Evolutionary conservation across 306 rosid species (phyloP).

Genomic region (Dryas alaskensis): DNA sequence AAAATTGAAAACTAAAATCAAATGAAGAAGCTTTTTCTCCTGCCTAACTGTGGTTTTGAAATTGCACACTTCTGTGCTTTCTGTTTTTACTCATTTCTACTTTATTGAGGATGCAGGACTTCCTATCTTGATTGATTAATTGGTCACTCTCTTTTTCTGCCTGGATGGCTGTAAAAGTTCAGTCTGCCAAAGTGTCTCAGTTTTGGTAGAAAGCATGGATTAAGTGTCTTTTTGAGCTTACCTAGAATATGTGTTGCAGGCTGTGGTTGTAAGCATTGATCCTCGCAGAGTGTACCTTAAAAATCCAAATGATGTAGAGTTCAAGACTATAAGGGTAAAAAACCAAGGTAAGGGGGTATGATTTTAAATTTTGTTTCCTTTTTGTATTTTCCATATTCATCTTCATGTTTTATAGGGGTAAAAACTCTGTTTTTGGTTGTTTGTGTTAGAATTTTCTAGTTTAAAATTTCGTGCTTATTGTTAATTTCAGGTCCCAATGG

Average conservation of each 20-base stretch:
- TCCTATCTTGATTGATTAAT: neutral
- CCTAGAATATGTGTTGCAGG: slow-evolving; percentile 47
- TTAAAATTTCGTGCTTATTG: neutral
- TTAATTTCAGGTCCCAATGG: slow-evolving; percentile 89
- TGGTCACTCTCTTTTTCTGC: neutral
- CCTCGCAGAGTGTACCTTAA: slow-evolving; percentile 80
- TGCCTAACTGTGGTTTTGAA: neutral
- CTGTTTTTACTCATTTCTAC: neutral
- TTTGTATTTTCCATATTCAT: slow-evolving; percentile 7
- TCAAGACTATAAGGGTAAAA: slow-evolving; percentile 54
- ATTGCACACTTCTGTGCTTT: neutral
- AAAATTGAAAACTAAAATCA: neutral
- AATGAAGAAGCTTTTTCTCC: neutral
- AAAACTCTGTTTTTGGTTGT: neutral
- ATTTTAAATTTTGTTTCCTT: neutral
- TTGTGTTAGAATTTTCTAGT: neutral
- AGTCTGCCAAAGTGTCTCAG: slow-evolving; percentile 11
- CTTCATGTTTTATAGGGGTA: neutral
- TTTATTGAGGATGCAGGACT: neutral
- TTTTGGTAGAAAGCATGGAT: neutral
- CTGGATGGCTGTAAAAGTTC: neutral
- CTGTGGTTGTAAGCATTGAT: slow-evolving; percentile 95
- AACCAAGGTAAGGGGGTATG: slow-evolving; percentile 52
- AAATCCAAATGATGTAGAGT: slow-evolving; percentile 66
- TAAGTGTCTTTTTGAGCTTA: slow-evolving; percentile 11